Base-by-base conservation (phyloP, 768 basidiomycete species). In the Roridomyces roridus region DNA sequence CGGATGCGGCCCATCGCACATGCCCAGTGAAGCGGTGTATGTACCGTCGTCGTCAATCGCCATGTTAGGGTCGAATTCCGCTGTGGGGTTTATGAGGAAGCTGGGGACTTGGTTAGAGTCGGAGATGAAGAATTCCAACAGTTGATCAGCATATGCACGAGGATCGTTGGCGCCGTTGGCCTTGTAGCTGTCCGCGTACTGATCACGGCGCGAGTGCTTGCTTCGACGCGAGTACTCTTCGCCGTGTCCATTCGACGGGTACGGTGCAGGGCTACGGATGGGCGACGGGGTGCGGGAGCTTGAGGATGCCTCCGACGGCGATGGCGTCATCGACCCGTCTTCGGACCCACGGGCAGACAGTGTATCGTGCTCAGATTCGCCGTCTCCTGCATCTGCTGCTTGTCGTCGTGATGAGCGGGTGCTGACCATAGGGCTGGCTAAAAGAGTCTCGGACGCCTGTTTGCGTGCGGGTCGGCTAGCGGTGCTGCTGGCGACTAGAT, bases 1-100 rank as follows among this genome's bases (percentile, higher is more conserved):
- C 96, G 88, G 51, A 98, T 88, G 37, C 97, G 90, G 26, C 97
- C 97, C 96, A 99, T 98, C 11, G 97, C 97, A 66, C 94, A 96
- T 4, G 96, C 96, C 97, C 97, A 99, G 65, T 99, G 97, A 14
- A 99, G 76, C 20, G 97, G 87, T 0, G 96, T 97, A 70, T 99
- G 97, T 0, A n/a, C 94, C 94, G 68, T 99, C 97, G 60, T 98
- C 97, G 75, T 99, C 97, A 59, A 99, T 98, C 29, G 89, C 87
- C 79, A 95, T 91, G 66, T 98, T 94, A 12, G 97, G 87, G 70
- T 98, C 94, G 70, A 97, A 96, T 73, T 97, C 92, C 36, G 83
- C 68, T 6, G 96, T 95, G 15, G 95, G 97, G 36, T 82, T 83
- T 57, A 96, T 87, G 64, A 99, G 87, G 54, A 97, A 78, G 21